These are phyloP conservation scores for Prinsepia uniflora DNA, from an alignment of 306 rosid species.

Conservation along the genomic window DNA sequence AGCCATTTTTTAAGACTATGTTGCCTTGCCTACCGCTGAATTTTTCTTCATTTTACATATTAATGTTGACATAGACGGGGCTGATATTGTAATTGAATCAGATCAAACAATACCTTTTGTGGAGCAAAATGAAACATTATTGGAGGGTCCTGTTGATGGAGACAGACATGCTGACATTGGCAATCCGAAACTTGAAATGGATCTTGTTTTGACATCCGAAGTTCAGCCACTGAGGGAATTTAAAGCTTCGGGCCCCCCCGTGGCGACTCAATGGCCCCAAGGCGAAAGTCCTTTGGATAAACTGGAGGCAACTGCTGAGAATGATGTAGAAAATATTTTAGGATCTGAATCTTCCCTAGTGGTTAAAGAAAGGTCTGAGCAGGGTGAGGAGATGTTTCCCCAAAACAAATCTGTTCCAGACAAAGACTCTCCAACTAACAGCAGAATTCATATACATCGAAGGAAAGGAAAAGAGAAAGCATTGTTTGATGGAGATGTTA, in stretches of 20 bases:
- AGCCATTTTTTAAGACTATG: neutral
- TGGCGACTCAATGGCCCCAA: slow-evolving; percentile 25
- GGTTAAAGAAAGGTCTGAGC: slow-evolving; percentile 27
- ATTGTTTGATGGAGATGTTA: slow-evolving; percentile 37
- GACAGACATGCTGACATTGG: slow-evolving; percentile 28
- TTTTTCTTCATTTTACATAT: neutral
- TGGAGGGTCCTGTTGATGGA: slow-evolving; percentile 24
- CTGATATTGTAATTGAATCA: slow-evolving; percentile 18
- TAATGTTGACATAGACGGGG: slow-evolving; percentile 25
- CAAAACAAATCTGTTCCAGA: slow-evolving; percentile 27
- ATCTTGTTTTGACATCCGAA: slow-evolving; percentile 22
- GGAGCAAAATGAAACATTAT: slow-evolving; percentile 30
- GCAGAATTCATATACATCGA: slow-evolving; percentile 30
- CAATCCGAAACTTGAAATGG: slow-evolving; percentile 26
- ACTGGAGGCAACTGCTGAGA: slow-evolving; percentile 49
- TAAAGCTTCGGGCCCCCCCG: slow-evolving; percentile 24
- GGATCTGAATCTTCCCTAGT: slow-evolving; percentile 21
- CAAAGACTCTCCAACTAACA: slow-evolving; percentile 41
- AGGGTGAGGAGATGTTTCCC: slow-evolving; percentile 23
- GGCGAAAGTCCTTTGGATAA: slow-evolving; percentile 33
- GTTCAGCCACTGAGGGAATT: slow-evolving; percentile 23
- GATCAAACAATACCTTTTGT: slow-evolving; percentile 34
- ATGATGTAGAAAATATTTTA: slow-evolving; percentile 39
- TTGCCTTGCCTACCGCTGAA: neutral
- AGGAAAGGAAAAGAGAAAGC: slow-evolving; percentile 61